Conservation (phyloP, 352 stramenopile genomes). For the Globisporangium paddicum region DNA sequence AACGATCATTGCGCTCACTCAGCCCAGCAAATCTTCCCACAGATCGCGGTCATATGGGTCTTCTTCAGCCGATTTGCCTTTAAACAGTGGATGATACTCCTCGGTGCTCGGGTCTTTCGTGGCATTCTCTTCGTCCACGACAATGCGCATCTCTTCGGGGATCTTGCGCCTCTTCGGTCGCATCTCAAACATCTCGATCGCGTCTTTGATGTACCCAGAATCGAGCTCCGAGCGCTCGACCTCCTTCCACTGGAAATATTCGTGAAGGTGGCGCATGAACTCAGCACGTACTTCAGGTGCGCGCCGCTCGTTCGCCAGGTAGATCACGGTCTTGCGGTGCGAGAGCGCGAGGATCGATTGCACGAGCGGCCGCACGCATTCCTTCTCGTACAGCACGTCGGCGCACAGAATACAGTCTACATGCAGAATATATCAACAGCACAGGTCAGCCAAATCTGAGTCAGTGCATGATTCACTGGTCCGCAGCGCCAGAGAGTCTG, state of each 20-base stretch:
- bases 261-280: slow-evolving; percentile 57
- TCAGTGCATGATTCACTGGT: neutral
- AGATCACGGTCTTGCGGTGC: slow-evolving; percentile 76
- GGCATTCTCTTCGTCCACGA: slow-evolving; percentile 13
- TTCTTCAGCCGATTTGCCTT: slow-evolving; percentile 11
- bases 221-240: slow-evolving; percentile 55
- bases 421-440: neutral
- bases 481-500: neutral
- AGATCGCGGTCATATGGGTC: slow-evolving; percentile 65
- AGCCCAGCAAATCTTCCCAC: slow-evolving; percentile 60
- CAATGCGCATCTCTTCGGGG: slow-evolving; percentile 64
- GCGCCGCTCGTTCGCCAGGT: slow-evolving; percentile 71
- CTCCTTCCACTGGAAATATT: slow-evolving; percentile 77
- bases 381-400: slow-evolving; percentile 81
- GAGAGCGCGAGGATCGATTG: slow-evolving; percentile 74
- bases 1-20: slow-evolving; percentile 1
- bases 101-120: slow-evolving; percentile 17
- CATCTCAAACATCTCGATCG: slow-evolving; percentile 79
- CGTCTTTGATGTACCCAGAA: slow-evolving; percentile 59
- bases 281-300: slow-evolving; percentile 54
- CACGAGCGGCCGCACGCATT: slow-evolving; percentile 65
- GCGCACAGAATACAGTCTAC: slow-evolving; percentile 75
- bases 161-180: slow-evolving; percentile 73
- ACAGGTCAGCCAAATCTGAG: neutral
- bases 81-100: slow-evolving; percentile 45